Conservation (phyloP, 2,329 filamentous ascomycete genomes). For the Immersiporthe knoxdaviesiana region DNA sequence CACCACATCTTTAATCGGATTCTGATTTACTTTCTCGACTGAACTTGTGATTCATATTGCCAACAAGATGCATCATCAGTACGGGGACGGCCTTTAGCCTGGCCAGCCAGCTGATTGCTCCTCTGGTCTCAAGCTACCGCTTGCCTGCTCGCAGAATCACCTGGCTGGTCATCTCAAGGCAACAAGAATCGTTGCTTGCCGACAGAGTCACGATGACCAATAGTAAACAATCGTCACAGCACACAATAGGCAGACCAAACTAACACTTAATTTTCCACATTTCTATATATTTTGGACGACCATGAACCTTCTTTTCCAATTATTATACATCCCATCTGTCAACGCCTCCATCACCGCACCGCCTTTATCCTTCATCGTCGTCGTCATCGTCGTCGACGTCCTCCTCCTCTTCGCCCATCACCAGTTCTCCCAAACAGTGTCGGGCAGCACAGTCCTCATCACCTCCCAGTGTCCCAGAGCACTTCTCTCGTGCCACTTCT, state of each 20-base stretch:
- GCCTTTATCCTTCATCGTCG: neutral
- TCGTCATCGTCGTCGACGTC: no score
- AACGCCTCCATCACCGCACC: neutral
- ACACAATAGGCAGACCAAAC: neutral
- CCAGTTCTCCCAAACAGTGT: conserved; percentile 85
- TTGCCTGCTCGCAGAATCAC: neutral
- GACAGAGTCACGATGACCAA: neutral
- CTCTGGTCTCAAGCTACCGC: neutral
- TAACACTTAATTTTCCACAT: neutral
- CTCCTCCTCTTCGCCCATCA: conserved; percentile 45
- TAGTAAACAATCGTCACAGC: neutral
- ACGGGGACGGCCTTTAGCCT: neutral
- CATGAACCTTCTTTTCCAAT: neutral
- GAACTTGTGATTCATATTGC: neutral
- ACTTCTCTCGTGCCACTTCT: conserved; percentile 72
- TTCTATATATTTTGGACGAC: neutral
- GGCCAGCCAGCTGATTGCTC: neutral
- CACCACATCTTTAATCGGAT: neutral
- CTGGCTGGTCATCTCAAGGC: neutral
- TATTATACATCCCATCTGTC: neutral
- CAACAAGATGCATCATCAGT: neutral
- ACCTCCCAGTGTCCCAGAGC: conserved; percentile 87
- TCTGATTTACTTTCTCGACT: neutral
- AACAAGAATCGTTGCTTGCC: neutral
- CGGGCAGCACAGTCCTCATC: conserved; percentile 83